Base-by-base conservation (phyloP, 768 basidiomycete genomes). In the Russula abietina region DNA sequence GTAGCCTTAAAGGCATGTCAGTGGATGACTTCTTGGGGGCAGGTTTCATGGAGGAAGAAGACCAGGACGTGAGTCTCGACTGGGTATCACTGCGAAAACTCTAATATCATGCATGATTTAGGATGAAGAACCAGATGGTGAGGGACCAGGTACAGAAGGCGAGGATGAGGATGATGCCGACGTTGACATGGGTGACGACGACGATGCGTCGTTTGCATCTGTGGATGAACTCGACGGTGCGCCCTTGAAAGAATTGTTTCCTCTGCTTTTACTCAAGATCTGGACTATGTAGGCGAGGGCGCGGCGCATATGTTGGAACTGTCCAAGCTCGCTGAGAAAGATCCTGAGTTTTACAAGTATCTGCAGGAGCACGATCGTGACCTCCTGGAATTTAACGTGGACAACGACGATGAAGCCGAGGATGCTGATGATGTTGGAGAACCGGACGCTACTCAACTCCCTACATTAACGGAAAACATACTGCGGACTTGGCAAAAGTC, bases 291-390 rank as follows among this genome's bases (percentile, higher is more conserved):
- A 87, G 89, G 88, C 57, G 88, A 90, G 60, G 91, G 88, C 26
- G 78, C 79, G 57, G 74, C 79, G 5, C 96, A 98, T 78, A 76
- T 93, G 63, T 74, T 85, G 50, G 90, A 96, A 59, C 81, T 99
- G 16, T 86, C 90, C 43, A 87, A 90, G 71, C 82, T 99, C 39
- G 91, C 91, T 1, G 89, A 96, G 74, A 93, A 93, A 72, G 96
- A 99, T 73, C 96, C 96, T n/a, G 96, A 97, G 71, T 99, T 98
- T 77, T 99, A 85, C 87, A 93, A 95, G 75, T 99, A 95, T 72
- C 80, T 99, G 2, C 88, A 95, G 76, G 92, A 98, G 75, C 94
- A 99, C 71, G 97, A 99, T 74, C 78, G 80, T 62, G 94, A 93
- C 59, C 78, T 98, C n/a, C 79, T 99, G 2, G 81, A 91, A 4